Conservation (phyloP, 2,329 filamentous ascomycete species). For the Epichloe amarillans region DNA sequence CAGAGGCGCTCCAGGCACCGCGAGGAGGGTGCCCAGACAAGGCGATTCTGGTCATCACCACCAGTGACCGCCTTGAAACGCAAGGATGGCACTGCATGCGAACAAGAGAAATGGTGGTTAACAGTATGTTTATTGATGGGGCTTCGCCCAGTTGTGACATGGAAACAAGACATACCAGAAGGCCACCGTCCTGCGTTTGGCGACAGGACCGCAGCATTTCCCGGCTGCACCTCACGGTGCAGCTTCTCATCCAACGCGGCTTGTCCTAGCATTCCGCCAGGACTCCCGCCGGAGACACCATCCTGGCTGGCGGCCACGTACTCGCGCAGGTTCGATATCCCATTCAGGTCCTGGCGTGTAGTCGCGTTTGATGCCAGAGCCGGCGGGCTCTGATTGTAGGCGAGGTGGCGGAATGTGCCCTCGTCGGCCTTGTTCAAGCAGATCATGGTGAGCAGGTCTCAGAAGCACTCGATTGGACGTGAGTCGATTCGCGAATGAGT, state of each 20-base stretch:
- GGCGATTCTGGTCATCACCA: conserved; percentile 27
- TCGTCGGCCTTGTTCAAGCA: conserved; percentile 42
- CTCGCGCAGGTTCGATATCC: conserved; percentile 37
- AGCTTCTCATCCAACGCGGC: conserved; percentile 15
- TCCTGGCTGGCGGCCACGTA: conserved; percentile 24
- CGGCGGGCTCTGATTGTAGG: conserved; percentile 41
- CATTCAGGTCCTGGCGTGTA: conserved; percentile 41
- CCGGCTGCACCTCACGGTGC: conserved; percentile 5
- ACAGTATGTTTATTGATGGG: too few relatives aligned
- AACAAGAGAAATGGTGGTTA: too few relatives aligned
- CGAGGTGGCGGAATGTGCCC: conserved; percentile 30
- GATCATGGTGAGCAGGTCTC: conserved; percentile 27
- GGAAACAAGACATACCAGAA: not conserved
- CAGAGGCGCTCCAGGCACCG: conserved; percentile 19
- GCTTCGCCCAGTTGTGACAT: conserved; percentile 9
- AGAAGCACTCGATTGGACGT: too few relatives aligned
- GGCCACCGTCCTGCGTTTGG: conserved; percentile 18
- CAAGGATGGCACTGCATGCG: conserved; percentile 16
- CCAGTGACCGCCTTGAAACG: conserved; percentile 20
- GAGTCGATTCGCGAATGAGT: too few relatives aligned
- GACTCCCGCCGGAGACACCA: conserved; percentile 16
- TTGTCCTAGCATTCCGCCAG: conserved; percentile 8
- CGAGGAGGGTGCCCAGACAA: conserved; percentile 16
- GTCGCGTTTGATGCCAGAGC: conserved; percentile 34
- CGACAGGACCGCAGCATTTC: not conserved